Evolutionary conservation across 768 basidiomycete genomes (phyloP).

Genomic region (Hydnomerulius pinastri): DNA sequence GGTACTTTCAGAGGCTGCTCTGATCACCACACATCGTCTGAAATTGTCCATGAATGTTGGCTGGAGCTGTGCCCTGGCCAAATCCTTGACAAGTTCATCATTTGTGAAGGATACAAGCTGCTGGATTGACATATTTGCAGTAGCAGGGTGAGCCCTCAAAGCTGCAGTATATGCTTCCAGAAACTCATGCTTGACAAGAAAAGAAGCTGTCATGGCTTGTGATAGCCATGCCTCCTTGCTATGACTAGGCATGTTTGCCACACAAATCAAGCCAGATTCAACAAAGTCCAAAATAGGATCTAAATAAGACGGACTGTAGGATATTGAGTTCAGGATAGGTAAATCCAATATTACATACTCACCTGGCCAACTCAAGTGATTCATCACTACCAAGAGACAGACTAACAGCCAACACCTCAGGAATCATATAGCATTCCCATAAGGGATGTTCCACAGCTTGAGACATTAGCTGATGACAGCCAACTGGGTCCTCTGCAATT

Average conservation of each 20-base stretch:
- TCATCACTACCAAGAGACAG: conserved; percentile 14
- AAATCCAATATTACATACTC: neutral
- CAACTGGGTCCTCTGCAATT: conserved; percentile 53
- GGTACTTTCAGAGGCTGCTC: conserved; percentile 34
- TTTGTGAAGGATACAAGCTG: conserved; percentile 43
- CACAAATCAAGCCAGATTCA: conserved; percentile 55
- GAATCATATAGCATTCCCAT: conserved; percentile 70
- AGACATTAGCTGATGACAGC: conserved; percentile 48
- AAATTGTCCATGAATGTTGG: conserved; percentile 61
- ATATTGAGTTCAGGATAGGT: neutral
- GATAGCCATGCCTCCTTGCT: conserved; percentile 27
- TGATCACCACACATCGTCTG: conserved; percentile 67
- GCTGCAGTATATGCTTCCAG: conserved; percentile 43
- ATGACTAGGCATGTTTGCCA: conserved; percentile 50
- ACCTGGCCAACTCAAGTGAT: conserved; percentile 2
- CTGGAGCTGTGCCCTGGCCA: conserved; percentile 58
- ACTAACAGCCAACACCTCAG: conserved; percentile 58
- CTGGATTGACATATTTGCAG: conserved; percentile 32
- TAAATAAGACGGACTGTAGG: conserved; percentile 15
- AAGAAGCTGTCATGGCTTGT: conserved; percentile 16
- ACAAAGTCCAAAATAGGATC: conserved; percentile 34
- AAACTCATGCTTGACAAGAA: conserved; percentile 33
- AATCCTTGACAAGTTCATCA: conserved; percentile 47
- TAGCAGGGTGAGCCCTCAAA: conserved; percentile 28
- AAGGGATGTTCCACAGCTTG: conserved; percentile 60